Percentiles rank a stretch among this genome's conserved stretches.
Conservation (phyloP, 2,329 filamentous ascomycete species). For the Nemania sp. region DNA sequence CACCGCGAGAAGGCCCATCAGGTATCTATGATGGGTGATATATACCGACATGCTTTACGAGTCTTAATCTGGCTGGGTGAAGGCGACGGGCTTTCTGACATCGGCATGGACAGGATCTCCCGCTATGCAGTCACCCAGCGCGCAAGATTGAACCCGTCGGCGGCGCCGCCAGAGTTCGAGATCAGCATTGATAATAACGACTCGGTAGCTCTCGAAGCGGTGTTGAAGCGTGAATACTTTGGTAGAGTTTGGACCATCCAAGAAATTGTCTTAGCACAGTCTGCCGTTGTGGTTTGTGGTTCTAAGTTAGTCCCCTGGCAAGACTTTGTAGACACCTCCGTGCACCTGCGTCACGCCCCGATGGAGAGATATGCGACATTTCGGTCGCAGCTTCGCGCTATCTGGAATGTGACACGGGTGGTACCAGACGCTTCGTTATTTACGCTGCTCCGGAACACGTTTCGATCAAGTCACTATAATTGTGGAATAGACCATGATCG, state of each 20-base stretch:
- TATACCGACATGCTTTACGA: not conserved
- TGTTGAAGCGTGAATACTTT: too few species aligned
- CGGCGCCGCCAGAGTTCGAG: too few species aligned
- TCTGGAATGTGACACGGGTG: not conserved
- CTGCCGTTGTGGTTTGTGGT: too few species aligned
- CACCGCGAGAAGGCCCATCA: not conserved
- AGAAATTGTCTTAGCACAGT: too few species aligned
- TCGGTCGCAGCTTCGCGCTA: not conserved
- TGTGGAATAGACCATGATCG: not conserved
- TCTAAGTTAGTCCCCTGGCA: not conserved
- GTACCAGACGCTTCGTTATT: not conserved
- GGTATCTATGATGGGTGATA: not conserved
- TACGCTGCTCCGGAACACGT: not conserved
- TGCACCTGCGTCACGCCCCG: not conserved
- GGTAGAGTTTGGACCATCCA: too few species aligned
- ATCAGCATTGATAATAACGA: too few species aligned
- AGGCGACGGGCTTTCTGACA: not conserved
- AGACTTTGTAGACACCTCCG: slow-evolving; percentile 1
- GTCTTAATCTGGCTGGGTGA: not conserved
- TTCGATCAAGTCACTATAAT: not conserved
- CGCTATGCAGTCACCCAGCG: not conserved
- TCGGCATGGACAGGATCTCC: not conserved
- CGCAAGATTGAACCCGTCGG: too few species aligned
- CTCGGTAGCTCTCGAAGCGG: too few species aligned
- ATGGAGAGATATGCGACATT: slow-evolving; percentile 1